phyloP scores from a whole-genome alignment of 495 filamentous ascomycete species.

The Neurospora intermedia region DNA sequence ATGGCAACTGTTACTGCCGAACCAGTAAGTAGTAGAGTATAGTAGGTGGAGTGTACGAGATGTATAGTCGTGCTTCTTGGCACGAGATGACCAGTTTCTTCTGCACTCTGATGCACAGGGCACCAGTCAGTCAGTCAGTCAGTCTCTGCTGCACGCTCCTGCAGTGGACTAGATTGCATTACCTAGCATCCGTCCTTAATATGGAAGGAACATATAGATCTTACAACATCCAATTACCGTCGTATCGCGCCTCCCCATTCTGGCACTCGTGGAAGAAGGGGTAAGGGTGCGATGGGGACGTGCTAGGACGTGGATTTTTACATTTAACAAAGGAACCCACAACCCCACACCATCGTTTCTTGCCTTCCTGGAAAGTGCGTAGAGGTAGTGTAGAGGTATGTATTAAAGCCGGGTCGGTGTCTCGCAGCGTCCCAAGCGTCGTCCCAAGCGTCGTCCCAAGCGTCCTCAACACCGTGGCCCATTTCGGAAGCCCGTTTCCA shows the following conservation, averaged over 20 bases:
- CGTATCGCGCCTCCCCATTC: neutral
- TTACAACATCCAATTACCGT: neutral
- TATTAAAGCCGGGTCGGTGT: neutral
- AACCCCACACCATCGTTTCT: neutral
- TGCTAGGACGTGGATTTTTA: neutral
- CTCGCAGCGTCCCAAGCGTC: neutral
- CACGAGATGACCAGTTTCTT: neutral
- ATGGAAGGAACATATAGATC: neutral
- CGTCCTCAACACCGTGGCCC: neutral
- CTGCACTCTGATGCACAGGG: neutral
- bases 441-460: neutral
- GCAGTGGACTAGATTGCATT: neutral
- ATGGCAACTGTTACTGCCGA: neutral
- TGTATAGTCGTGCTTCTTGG: neutral
- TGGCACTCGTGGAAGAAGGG: neutral
- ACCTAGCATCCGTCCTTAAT: neutral
- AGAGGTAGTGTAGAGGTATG: neutral
- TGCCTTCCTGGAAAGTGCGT: neutral
- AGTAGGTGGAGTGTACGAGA: neutral
- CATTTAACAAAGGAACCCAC: neutral
- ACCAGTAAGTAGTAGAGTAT: neutral
- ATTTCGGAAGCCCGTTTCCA: neutral
- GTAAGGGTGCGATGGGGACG: neutral
- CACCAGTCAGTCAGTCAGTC: neutral
- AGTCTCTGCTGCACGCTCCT: neutral